Conservation (phyloP, 495 filamentous ascomycete genomes). For the Mytilinidion resinicola region DNA sequence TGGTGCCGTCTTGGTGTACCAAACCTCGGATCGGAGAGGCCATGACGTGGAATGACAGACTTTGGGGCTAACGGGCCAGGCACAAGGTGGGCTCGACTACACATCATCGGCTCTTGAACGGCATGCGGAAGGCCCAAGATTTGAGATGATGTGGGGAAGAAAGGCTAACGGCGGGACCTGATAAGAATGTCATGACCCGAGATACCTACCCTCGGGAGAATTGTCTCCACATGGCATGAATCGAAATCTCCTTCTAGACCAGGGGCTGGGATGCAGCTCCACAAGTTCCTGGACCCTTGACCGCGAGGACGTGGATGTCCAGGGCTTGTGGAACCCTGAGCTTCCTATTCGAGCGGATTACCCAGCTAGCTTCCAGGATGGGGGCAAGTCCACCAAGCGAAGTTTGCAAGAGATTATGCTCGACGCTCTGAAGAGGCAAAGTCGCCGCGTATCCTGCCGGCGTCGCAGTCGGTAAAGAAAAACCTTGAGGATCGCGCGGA, state of each 20-base stretch:
- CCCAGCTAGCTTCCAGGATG: not conserved
- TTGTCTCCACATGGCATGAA: slow-evolving; percentile 2
- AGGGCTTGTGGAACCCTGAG: not conserved
- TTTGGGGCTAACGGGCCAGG: too few relatives aligned
- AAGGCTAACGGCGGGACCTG: not conserved
- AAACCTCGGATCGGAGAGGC: too few relatives aligned
- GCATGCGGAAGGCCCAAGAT: slow-evolving; percentile 1
- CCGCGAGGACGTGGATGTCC: not conserved
- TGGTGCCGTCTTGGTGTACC: too few relatives aligned
- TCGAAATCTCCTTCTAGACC: not conserved
- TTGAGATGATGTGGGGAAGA: not conserved
- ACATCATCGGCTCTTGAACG: not conserved
- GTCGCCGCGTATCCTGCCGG: not conserved
- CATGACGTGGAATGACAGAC: too few relatives aligned
- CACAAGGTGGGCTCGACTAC: not conserved
- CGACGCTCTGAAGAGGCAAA: not conserved
- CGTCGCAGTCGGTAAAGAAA: not conserved
- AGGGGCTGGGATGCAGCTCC: not conserved
- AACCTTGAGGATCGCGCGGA: not conserved
- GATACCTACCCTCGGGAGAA: slow-evolving; percentile 2
- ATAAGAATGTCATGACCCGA: not conserved
- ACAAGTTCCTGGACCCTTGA: not conserved
- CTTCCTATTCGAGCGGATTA: slow-evolving; percentile 1
- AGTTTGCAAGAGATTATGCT: slow-evolving; percentile 1
- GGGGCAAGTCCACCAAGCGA: not conserved